Evolutionary conservation across 83 land plant species (phyloP), one percentile per base, ranked within the genome.

Genomic region (Picea engelmannii): DNA sequence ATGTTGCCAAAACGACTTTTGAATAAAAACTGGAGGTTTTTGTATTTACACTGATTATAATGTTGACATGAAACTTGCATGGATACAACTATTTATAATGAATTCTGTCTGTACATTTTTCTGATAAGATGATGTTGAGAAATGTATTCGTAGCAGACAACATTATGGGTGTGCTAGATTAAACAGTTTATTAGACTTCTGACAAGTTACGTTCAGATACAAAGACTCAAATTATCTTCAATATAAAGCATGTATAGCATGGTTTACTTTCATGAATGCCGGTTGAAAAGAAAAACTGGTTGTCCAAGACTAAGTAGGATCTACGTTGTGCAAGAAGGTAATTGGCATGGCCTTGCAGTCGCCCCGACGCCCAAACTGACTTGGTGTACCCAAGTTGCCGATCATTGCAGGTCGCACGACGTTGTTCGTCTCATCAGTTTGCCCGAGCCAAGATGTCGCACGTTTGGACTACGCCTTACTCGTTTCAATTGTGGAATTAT

Each of bases 91-190:
- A 59, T 74, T 47, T 15, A 49, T 10, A 15, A 13, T 74, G 59
- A 74, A 74, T 47, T 35, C 2, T 74, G 4, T n/a, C 10, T 74
- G 78, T 49, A 52, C 58, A 74, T 27, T 47, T 49, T 47, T 44
- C 78, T 23, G 52, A 74, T 38, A n/a, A 38, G 7, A 71, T 42
- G 76, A 71, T 71, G 11, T 18, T 20, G 25, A 74, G 78, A 60
- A 49, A 47, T 74, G 52, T 47, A 74, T 49, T 52, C 13, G 12
- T 21, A 74, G 60, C 12, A 4, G 52, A 70, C 24, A 20, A 17
- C 75, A 40, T 42, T 8, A 13, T 35, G 40, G 52, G 75, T 70
- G n/a, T 70, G 8, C 75, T 70, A 40, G 49, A 70, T 70, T 70
- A 42, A 42, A 71, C 31, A 42, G n/a, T 9, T 42, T 12, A 17